A percentile compares a stretch with the other conserved stretches of the same genome.
Evolutionary conservation across 2,329 filamentous ascomycete species (phyloP).

Genomic region (Ophiostoma fasciatum): DNA sequence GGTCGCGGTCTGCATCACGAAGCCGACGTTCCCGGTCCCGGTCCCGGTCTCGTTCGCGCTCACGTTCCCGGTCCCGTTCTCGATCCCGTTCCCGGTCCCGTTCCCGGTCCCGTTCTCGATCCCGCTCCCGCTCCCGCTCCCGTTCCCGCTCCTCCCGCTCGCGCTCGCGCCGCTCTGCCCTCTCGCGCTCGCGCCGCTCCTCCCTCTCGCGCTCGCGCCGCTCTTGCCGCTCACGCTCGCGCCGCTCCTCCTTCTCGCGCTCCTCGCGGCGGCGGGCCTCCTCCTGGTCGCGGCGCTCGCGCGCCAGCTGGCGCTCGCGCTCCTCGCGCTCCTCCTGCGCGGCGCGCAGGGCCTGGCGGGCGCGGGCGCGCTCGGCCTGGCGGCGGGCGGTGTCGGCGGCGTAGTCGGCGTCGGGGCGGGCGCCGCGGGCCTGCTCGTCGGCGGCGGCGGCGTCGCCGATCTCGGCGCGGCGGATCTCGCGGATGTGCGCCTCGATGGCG

Average conservation of each 20-base stretch:
- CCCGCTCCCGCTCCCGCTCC: constrained; percentile 21
- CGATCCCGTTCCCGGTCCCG: constrained; percentile 10
- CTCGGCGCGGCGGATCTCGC: constrained; percentile 50
- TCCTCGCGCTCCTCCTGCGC: too few relatives aligned
- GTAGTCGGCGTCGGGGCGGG: constrained; percentile 63
- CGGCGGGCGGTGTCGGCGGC: constrained; percentile 49
- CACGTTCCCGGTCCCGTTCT: constrained; percentile 21
- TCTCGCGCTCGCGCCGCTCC: constrained; percentile 34
- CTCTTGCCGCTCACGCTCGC: constrained; percentile 27
- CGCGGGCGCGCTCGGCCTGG: constrained; percentile 43
- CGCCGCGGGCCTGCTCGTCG: constrained; percentile 48
- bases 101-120: constrained; percentile 21
- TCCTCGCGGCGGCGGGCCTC: constrained; percentile 19
- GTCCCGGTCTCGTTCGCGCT: constrained; percentile 10
- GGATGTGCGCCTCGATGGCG: constrained; percentile 54
- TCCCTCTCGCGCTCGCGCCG: constrained; percentile 20
- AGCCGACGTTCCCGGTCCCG: constrained; percentile 23
- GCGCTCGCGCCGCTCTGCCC: constrained; percentile 24
- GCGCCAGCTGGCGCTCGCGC: constrained; percentile 43
- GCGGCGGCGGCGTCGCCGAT: constrained; percentile 55
- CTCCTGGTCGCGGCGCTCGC: constrained; percentile 38
- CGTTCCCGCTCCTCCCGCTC: constrained; percentile 25
- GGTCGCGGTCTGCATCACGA: constrained; percentile 17
- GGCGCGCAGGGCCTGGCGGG: constrained; percentile 43
- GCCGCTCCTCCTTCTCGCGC: constrained; percentile 21